Base-by-base conservation (phyloP, 768 basidiomycete genomes). In the Hypsizygus marmoreus region DNA sequence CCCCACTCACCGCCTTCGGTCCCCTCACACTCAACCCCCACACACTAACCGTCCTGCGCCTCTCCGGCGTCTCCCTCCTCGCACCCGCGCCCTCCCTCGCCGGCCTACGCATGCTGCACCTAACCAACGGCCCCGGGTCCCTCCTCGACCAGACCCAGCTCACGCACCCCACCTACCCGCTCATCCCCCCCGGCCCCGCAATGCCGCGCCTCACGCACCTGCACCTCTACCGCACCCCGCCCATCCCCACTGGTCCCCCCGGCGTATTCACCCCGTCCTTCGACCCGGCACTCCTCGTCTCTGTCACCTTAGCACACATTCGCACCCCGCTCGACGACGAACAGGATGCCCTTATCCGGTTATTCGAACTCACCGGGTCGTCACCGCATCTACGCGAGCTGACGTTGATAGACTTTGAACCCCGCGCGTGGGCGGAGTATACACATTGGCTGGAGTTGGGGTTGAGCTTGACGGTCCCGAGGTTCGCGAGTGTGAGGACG, bases 81-180 rank as follows among this genome's bases (percentile, higher is more conserved):
- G 45, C 30, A 19, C 32, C 45, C 34, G 52, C 52, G 4, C 26
- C 43, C 24, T 40, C 40, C 30, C 48, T 53, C 12, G 38, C 31
- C 14, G 38, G 42, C 28, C 29, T 53, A 33, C 35, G 19, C 5
- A 17, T 7, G 6, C 12, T 49, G 0, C 24, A 33, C n/a, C 44
- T 49, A 10, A 16, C 40, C 26, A 43, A 45, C 30, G 37, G 40
- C 10, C 33, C 51, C 25, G 44, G 47, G 6, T 35, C 43, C 19
- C 24, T 53, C n/a, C 31, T 53, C 12, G 46, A 53, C 23, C 51
- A 53, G 14, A 37, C 26, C 7, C 33, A 41, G 24, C 26, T 53
- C 6, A 19, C 23, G 8, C 51, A 53, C 26, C 30, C 47, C 24
- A 45, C 47, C 2, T 53, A 53, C 19, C 51, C 51, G 1, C 14